Conservation (phyloP, 139 green algal species). For the Closterium sp. region DNA sequence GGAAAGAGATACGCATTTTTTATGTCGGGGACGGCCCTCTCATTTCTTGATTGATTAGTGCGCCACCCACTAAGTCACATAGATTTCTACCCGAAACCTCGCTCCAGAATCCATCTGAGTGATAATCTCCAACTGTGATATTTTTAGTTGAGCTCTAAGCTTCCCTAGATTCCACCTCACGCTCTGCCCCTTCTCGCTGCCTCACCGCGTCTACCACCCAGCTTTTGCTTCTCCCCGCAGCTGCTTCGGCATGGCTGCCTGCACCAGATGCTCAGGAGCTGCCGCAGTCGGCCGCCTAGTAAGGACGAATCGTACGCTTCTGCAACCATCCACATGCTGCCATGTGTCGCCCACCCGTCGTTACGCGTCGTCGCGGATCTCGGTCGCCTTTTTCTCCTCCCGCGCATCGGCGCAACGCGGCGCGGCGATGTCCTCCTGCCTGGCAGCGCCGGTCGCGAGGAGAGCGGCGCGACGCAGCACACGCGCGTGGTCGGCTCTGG, state of each 20-base stretch:
- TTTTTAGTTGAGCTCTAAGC: too few relatives aligned
- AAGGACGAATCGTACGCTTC: background rate
- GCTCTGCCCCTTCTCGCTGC: too few relatives aligned
- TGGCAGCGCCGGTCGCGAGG: background rate
- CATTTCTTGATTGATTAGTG: too few relatives aligned
- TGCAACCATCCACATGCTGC: background rate
- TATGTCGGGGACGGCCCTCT: too few relatives aligned
- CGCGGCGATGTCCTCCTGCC: background rate
- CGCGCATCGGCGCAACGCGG: background rate
- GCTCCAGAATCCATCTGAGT: too few relatives aligned
- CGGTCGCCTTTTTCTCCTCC: background rate
- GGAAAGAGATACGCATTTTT: too few relatives aligned
- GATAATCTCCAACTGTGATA: too few relatives aligned
- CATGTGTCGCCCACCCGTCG: background rate
- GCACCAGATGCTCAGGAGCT: background rate
- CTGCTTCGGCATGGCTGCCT: background rate
- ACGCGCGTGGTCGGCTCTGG: background rate
- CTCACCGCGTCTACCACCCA: background rate
- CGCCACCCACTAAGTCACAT: too few relatives aligned
- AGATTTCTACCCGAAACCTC: too few relatives aligned
- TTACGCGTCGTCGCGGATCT: background rate
- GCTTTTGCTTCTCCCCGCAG: background rate
- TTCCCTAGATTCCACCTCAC: too few relatives aligned
- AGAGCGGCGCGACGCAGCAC: slow-evolving; percentile 6
- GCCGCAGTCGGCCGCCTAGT: background rate